Percentiles rank a stretch among this genome's conserved stretches.
Conservation (phyloP, 495 filamentous ascomycete species). For the Beverwykella pulmonaria region DNA sequence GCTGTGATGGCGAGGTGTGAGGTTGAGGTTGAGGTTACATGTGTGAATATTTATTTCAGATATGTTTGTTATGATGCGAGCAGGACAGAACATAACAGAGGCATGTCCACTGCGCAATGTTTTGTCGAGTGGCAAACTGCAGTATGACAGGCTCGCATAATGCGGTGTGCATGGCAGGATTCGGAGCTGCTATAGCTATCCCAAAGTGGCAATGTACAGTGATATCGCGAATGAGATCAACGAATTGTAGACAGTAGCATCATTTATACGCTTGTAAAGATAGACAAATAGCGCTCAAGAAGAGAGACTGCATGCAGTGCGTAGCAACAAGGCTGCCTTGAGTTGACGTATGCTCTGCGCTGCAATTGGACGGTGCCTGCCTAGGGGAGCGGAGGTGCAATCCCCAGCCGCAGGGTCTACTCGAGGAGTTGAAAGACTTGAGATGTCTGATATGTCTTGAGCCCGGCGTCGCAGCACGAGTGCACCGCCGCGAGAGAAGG, state of each 20-base stretch:
- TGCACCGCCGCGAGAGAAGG: not conserved
- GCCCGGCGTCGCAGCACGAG: not conserved
- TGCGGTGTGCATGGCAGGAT: not conserved
- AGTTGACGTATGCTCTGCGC: too few species aligned
- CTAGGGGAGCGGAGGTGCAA: too few species aligned
- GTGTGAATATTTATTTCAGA: not conserved
- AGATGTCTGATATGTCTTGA: not conserved
- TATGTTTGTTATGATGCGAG: not conserved
- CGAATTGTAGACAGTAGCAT: not conserved
- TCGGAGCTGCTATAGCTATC: not conserved
- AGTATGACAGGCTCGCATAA: not conserved
- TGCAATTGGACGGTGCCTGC: too few species aligned
- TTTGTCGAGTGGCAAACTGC: not conserved
- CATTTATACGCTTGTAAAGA: too few species aligned
- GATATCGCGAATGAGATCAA: not conserved
- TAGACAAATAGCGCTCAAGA: too few species aligned
- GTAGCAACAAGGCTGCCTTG: not conserved
- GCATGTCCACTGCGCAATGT: not conserved
- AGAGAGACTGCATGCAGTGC: not conserved
- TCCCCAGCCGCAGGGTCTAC: too few species aligned
- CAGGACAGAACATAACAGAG: not conserved
- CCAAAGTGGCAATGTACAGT: not conserved
- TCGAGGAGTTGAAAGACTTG: not conserved
- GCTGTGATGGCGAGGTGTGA: too few species aligned
- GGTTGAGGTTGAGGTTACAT: not conserved